Percentiles rank a stretch among this genome's conserved stretches.
phyloP scores from a whole-genome alignment of 768 basidiomycete species.

The Tulasnella calospora region DNA sequence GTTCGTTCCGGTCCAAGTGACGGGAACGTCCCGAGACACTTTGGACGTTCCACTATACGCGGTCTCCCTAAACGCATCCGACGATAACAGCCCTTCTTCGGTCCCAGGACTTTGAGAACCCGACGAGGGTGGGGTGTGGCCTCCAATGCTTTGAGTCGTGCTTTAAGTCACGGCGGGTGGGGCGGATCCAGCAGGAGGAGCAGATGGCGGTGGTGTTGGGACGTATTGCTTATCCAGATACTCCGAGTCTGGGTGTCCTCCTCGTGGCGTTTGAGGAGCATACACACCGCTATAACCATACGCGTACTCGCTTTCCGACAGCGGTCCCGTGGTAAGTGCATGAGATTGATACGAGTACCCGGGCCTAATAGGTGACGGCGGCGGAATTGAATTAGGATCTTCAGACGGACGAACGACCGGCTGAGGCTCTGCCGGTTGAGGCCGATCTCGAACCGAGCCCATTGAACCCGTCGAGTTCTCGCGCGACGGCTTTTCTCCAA shows the following conservation, averaged over 20 bases:
- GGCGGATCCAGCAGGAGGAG: neutral
- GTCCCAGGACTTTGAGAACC: neutral
- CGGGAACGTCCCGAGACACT: neutral
- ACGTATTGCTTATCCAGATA: conserved; percentile 15
- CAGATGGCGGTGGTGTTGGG: neutral
- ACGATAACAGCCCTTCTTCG: conserved; percentile 1
- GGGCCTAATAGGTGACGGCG: neutral
- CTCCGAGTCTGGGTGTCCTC: neutral
- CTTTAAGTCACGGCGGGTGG: neutral
- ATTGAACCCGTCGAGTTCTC: neutral
- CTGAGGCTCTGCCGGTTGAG: neutral
- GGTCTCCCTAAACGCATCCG: conserved; percentile 10
- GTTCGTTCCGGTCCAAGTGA: neutral
- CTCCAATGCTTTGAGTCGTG: neutral
- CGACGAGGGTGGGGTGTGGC: neutral
- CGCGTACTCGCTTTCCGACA: conserved; percentile 18
- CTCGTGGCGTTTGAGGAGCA: neutral
- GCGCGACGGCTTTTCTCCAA: neutral
- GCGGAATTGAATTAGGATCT: neutral
- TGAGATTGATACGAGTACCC: conserved; percentile 1
- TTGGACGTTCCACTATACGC: neutral
- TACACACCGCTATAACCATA: conserved; percentile 1
- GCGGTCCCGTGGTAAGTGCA: neutral
- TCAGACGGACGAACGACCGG: too few species aligned
- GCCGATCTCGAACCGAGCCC: neutral